phyloP scores from a whole-genome alignment of 1,284 basidiomycete genomes.

The Porodaedalea pini region DNA sequence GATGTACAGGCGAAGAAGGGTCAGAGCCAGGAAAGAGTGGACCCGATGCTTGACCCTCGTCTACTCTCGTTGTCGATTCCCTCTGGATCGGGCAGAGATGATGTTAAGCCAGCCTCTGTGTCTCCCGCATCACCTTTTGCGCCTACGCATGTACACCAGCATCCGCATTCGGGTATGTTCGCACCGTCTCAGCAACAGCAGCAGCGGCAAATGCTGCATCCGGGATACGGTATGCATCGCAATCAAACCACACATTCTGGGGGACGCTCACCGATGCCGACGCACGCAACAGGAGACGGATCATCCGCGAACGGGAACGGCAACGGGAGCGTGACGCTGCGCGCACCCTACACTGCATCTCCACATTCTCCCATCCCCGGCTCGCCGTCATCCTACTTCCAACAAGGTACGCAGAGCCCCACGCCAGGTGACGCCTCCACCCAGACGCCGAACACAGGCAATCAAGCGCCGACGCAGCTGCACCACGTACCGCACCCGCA shows the following conservation, averaged over 20 bases:
- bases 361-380: slow-evolving; percentile 15
- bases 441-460: slow-evolving; percentile 15
- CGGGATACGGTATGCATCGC: slow-evolving; percentile 11
- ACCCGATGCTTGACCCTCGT: slow-evolving; percentile 1
- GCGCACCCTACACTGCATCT: slow-evolving; percentile 12
- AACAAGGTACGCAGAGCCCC: background rate
- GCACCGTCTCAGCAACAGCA: slow-evolving; percentile 28
- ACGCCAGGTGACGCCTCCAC: background rate
- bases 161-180: slow-evolving; percentile 19
- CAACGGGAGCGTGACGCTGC: slow-evolving; percentile 14
- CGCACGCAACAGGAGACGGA: background rate
- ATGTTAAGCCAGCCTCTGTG: slow-evolving; percentile 12
- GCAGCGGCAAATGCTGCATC: slow-evolving; percentile 25
- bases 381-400: background rate
- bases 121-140: slow-evolving; percentile 23
- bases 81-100: background rate
- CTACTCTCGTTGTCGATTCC: slow-evolving; percentile 10
- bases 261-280: slow-evolving; percentile 3
- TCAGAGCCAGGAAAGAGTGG: background rate
- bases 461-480: slow-evolving; percentile 55
- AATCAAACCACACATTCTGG: slow-evolving; percentile 2
- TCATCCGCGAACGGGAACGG: slow-evolving; percentile 17
- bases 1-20: background rate
- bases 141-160: slow-evolving; percentile 22
- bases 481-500: slow-evolving; percentile 76